Conservation (phyloP, 441 rosid species). For the Pelargonium australe region DNA sequence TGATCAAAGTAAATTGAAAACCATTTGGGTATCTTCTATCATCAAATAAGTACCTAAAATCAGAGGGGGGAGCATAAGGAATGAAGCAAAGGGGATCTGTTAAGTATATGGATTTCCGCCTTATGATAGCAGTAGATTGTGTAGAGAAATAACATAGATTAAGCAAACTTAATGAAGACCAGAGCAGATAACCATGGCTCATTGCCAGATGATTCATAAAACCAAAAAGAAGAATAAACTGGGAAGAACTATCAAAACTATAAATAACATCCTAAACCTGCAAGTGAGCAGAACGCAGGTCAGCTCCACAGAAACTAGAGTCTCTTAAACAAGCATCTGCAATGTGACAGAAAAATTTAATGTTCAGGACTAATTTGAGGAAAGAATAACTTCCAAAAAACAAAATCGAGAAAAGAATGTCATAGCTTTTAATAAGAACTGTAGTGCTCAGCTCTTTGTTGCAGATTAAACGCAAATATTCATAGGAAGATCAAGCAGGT, state of each 20-base stretch:
- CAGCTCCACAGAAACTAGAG: conserved; percentile 88
- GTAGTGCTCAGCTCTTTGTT: background rate
- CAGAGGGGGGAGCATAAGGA: background rate
- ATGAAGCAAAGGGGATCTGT: background rate
- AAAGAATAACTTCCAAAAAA: too few relatives aligned
- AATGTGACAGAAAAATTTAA: conserved; percentile 16
- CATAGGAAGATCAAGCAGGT: background rate
- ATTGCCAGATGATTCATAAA: background rate
- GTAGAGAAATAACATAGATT: background rate
- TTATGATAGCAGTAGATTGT: background rate
- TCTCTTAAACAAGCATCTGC: conserved; percentile 79
- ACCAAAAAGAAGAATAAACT: conserved; percentile 13
- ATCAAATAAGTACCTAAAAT: background rate
- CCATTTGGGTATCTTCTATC: background rate
- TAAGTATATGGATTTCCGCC: background rate
- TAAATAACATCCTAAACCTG: conserved; percentile 43
- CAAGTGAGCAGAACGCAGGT: conserved; percentile 80
- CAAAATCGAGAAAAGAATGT: background rate
- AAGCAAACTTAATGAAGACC: background rate
- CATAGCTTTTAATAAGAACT: background rate
- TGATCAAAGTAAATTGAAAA: background rate
- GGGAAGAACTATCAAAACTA: background rate
- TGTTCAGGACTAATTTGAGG: conserved; percentile 10
- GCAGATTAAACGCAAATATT: background rate
- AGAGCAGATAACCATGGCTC: background rate